A percentile compares a stretch with the other conserved stretches of the same genome.
phyloP scores from a whole-genome alignment of 768 basidiomycete species.

The Daedaleopsis nitida region DNA sequence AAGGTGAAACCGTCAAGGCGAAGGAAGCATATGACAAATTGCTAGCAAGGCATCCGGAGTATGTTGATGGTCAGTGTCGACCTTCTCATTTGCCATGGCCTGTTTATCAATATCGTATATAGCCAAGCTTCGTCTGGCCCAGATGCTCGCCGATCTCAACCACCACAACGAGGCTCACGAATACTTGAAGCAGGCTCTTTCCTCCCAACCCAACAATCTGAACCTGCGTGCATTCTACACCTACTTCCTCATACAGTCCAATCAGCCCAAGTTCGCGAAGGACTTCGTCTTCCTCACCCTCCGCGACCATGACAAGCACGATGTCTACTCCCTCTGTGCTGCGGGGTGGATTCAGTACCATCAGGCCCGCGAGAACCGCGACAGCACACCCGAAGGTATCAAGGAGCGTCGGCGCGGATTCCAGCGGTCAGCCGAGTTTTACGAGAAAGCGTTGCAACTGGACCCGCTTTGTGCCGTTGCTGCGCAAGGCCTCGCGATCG shows the following conservation, averaged over 20 bases:
- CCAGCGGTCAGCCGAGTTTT: slow-evolving; percentile 85
- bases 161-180: slow-evolving; percentile 83
- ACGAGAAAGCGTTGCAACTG: slow-evolving; percentile 84
- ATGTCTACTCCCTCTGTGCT: slow-evolving; percentile 90
- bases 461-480: slow-evolving; percentile 90
- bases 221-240: slow-evolving; percentile 94
- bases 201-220: slow-evolving; percentile 74
- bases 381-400: slow-evolving; percentile 51
- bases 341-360: slow-evolving; percentile 86
- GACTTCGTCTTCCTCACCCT: slow-evolving; percentile 91
- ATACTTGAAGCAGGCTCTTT: slow-evolving; percentile 85
- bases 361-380: slow-evolving; percentile 82
- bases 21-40: slow-evolving; percentile 88
- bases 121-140: slow-evolving; percentile 94
- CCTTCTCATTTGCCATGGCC: neutral
- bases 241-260: slow-evolving; percentile 85
- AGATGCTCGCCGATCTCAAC: slow-evolving; percentile 71
- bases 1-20: slow-evolving; percentile 70
- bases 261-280: slow-evolving; percentile 69
- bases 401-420: slow-evolving; percentile 81
- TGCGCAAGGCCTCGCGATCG: slow-evolving; percentile 93
- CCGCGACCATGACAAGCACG: slow-evolving; percentile 83
- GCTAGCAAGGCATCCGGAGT: slow-evolving; percentile 90
- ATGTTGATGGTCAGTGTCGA: slow-evolving; percentile 80
- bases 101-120: neutral